A percentile compares a stretch with the other conserved stretches of the same genome.
These are phyloP conservation scores for Zymoseptoria ardabiliae DNA, from an alignment of 2,329 filamentous ascomycete genomes.

Conservation along the genomic window DNA sequence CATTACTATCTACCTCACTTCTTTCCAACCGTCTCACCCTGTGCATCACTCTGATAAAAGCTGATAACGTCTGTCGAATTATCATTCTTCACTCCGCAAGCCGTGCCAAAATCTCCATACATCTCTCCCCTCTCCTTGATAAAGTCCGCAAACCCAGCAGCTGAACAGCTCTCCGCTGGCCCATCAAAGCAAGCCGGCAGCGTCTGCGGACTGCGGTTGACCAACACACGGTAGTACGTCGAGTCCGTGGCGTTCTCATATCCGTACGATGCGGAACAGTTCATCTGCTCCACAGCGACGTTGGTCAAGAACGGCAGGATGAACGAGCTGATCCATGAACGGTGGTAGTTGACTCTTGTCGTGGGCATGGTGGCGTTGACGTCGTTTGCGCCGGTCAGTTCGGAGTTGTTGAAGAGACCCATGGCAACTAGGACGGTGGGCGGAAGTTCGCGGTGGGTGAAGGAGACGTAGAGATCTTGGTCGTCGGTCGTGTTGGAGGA, in stretches of 20 bases:
- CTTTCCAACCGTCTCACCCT: conserved; percentile 18
- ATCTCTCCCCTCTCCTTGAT: conserved; percentile 36
- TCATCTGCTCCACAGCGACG: conserved; percentile 57
- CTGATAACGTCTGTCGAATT: conserved; percentile 37
- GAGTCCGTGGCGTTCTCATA: conserved; percentile 37
- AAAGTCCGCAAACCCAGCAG: conserved; percentile 37
- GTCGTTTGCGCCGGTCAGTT: conserved; percentile 44
- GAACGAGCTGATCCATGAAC: conserved; percentile 56
- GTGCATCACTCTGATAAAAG: conserved; percentile 20
- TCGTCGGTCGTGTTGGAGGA: conserved; percentile 36
- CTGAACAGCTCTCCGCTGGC: conserved; percentile 45
- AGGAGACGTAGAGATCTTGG: conserved; percentile 59
- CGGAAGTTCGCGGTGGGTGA: conserved; percentile 62
- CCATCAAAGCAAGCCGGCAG: conserved; percentile 44
- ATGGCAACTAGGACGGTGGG: conserved; percentile 60
- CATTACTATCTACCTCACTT: not conserved
- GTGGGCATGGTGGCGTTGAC: conserved; percentile 60
- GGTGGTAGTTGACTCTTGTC: conserved; percentile 54
- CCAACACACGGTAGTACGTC: conserved; percentile 44
- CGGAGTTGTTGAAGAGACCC: conserved; percentile 63
- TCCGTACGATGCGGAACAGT: conserved; percentile 51
- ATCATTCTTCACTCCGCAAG: conserved; percentile 36
- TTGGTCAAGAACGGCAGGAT: conserved; percentile 60
- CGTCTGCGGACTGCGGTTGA: conserved; percentile 45
- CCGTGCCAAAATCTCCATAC: conserved; percentile 38